A percentile compares a stretch with the other conserved stretches of the same genome.
Conservation (phyloP, 1,284 basidiomycete species). For the Sutorius eximius region DNA sequence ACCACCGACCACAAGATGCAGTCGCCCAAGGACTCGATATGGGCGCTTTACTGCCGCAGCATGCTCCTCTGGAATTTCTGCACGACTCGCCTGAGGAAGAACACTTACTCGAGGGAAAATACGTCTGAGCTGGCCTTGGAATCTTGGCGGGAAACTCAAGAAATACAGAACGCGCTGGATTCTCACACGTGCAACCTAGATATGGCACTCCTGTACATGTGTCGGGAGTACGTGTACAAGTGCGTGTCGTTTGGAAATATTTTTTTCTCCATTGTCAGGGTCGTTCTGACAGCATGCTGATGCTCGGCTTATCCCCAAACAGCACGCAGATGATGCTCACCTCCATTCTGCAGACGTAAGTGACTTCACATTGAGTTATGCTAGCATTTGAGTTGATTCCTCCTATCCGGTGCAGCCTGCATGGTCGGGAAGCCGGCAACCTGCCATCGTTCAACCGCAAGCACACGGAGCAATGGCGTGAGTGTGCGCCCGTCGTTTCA, state of each 20-base stretch:
- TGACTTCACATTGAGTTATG: conserved; percentile 14
- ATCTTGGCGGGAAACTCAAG: conserved; percentile 60
- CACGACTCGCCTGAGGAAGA: conserved; percentile 48
- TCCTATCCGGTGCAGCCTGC: conserved; percentile 38
- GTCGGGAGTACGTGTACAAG: conserved; percentile 74
- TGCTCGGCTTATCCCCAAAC: conserved; percentile 15
- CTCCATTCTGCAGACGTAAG: conserved; percentile 64
- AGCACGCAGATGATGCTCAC: conserved; percentile 70
- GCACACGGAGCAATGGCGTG: conserved; percentile 75
- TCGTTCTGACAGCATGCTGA: conserved; percentile 15
- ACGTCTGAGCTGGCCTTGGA: conserved; percentile 59
- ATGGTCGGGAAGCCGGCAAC: conserved; percentile 42
- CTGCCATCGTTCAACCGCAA: conserved; percentile 53
- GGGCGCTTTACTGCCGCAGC: conserved; percentile 75
- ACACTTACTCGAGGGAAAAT: conserved; percentile 45
- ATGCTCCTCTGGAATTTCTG: conserved; percentile 77
- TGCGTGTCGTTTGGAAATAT: conserved; percentile 38
- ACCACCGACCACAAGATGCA: conserved; percentile 39
- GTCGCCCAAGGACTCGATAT: conserved; percentile 70
- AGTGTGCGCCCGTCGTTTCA: conserved; percentile 32
- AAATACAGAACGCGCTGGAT: conserved; percentile 64
- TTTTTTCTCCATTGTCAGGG: conserved; percentile 8
- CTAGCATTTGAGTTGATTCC: neutral
- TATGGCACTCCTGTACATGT: conserved; percentile 62
- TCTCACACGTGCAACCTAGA: conserved; percentile 69